phyloP scores from a whole-genome alignment of 1,139 yeast genomes.

The Yamadazyma trypodendri region DNA sequence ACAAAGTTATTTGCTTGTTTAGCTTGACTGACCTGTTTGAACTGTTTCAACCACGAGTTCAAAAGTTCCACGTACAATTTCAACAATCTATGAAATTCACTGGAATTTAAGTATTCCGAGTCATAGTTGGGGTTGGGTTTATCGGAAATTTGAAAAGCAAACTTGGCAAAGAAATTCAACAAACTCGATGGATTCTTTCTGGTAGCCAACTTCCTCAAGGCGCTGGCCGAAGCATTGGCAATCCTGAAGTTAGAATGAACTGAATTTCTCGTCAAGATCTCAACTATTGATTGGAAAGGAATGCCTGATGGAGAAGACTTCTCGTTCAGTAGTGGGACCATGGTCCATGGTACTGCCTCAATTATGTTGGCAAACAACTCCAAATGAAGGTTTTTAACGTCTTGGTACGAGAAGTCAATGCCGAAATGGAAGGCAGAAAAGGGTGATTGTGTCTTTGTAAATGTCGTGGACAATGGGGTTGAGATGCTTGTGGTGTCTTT shows the following conservation, averaged over 20 bases:
- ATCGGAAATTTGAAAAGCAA: slow-evolving; percentile 79
- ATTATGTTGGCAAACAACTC: slow-evolving; percentile 71
- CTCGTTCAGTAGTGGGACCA: slow-evolving; percentile 38
- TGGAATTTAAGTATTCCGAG: slow-evolving; percentile 53
- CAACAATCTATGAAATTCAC: slow-evolving; percentile 59
- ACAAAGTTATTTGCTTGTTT: slow-evolving; percentile 19
- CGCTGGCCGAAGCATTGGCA: slow-evolving; percentile 58
- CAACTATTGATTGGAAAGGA: slow-evolving; percentile 63
- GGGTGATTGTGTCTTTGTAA: slow-evolving; percentile 26
- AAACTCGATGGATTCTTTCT: slow-evolving; percentile 70
- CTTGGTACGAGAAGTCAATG: slow-evolving; percentile 37
- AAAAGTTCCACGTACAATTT: slow-evolving; percentile 75
- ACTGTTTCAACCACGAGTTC: slow-evolving; percentile 75
- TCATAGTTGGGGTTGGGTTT: slow-evolving; percentile 51
- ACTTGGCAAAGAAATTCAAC: slow-evolving; percentile 72
- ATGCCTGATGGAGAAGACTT: slow-evolving; percentile 35
- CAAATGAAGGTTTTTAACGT: slow-evolving; percentile 38
- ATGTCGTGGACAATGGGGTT: slow-evolving; percentile 16
- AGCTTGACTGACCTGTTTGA: slow-evolving; percentile 31
- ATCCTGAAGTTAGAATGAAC: slow-evolving; percentile 65
- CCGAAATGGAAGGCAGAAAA: slow-evolving; percentile 55
- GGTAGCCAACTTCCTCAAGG: slow-evolving; percentile 66
- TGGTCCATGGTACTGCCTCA: slow-evolving; percentile 69
- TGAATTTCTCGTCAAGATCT: slow-evolving; percentile 72
- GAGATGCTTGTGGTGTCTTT: slow-evolving; percentile 17